phyloP scores from a whole-genome alignment of 768 basidiomycete genomes.

The Calocybe gangraenosa region DNA sequence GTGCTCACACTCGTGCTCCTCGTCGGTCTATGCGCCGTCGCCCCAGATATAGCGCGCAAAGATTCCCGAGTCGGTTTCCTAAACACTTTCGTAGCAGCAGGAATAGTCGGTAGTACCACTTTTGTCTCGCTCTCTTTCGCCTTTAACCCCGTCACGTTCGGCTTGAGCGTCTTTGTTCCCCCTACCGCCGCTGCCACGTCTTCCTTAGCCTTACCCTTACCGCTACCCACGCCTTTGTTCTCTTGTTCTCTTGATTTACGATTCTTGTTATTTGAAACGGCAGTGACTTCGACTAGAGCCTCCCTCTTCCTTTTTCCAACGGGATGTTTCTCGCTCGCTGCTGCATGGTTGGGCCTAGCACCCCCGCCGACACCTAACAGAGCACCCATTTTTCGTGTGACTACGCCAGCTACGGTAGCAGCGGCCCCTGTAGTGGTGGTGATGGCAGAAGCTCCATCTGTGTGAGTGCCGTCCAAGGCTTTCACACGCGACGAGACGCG shows the following conservation, averaged over 20 bases:
- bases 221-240: not conserved
- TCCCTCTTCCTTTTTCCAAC: conserved; percentile 72
- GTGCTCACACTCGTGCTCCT: conserved; percentile 10
- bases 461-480: conserved; percentile 24
- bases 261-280: conserved; percentile 28
- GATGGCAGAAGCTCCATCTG: conserved; percentile 21
- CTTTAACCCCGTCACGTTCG: too few species aligned
- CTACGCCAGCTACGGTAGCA: conserved; percentile 26
- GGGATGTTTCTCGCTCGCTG: conserved; percentile 31
- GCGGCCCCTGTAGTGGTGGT: conserved; percentile 27
- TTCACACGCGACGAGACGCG: conserved; percentile 55
- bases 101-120: not conserved
- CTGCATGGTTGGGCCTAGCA: conserved; percentile 31
- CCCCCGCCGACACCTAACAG: conserved; percentile 8
- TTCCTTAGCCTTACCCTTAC: conserved; percentile 42
- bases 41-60: conserved; percentile 30
- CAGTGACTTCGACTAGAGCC: conserved; percentile 68
- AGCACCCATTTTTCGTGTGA: too few species aligned
- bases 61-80: conserved; percentile 29
- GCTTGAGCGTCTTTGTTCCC: too few species aligned
- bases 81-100: conserved; percentile 21
- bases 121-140: too few species aligned
- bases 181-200: conserved; percentile 29
- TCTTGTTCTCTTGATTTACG: conserved; percentile 15
- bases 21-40: conserved; percentile 12